Percentiles rank a stretch among this genome's conserved stretches.
Conservation (phyloP, 306 rosid species). For the Medicago ruthenica region DNA sequence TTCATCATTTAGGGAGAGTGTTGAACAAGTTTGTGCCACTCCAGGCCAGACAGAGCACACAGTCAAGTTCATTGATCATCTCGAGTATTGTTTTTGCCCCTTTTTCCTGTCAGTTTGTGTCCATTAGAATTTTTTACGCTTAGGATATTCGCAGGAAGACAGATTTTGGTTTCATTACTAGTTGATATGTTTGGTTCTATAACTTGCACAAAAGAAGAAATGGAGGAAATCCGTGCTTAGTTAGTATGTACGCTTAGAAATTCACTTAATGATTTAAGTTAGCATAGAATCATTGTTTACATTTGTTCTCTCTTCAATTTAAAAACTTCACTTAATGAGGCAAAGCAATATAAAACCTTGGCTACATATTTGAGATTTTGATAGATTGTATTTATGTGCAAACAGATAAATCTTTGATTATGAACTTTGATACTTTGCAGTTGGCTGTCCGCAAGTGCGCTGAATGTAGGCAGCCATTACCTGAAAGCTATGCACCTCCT, state of each 20-base stretch:
- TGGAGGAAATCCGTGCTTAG: background rate
- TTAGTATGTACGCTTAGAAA: background rate
- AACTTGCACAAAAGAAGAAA: background rate
- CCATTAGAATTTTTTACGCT: background rate
- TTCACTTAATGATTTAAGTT: background rate
- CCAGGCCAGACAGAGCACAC: background rate
- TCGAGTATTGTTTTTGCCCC: background rate
- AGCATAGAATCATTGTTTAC: background rate
- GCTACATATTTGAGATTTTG: constrained; percentile 4
- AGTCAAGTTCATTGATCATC: background rate
- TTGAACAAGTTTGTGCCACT: background rate
- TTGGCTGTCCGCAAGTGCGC: constrained; percentile 76
- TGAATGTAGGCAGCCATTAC: constrained; percentile 92
- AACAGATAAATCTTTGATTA: constrained; percentile 19
- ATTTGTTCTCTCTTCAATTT: background rate
- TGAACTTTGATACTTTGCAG: constrained; percentile 48
- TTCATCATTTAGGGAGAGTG: background rate
- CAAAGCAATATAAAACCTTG: background rate
- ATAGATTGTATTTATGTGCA: background rate
- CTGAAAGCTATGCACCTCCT: constrained; percentile 92
- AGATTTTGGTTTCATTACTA: background rate
- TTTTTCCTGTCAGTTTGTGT: background rate
- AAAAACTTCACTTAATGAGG: constrained; percentile 12
- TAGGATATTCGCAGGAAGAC: background rate
- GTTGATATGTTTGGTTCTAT: constrained; percentile 5